A percentile compares a stretch with the other conserved stretches of the same genome.
phyloP scores from a whole-genome alignment of 768 basidiomycete genomes.

The Podaxis sp. region DNA sequence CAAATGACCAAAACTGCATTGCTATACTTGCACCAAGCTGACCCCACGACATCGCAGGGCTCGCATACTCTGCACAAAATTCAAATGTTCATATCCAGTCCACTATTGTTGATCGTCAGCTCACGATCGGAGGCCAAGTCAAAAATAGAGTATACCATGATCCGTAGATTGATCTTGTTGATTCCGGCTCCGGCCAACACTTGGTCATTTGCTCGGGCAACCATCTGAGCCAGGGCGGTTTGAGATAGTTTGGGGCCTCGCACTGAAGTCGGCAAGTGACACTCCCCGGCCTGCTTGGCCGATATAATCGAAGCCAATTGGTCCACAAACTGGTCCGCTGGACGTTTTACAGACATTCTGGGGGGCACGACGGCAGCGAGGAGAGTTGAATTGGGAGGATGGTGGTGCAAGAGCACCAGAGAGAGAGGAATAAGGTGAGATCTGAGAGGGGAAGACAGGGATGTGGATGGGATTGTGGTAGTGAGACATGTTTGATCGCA shows the following conservation, averaged over 20 bases:
- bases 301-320: conserved; percentile 12
- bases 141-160: conserved; percentile 12
- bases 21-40: conserved; percentile 41
- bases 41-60: conserved; percentile 38
- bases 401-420: conserved; percentile 10
- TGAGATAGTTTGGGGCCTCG: background rate
- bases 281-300: conserved; percentile 14
- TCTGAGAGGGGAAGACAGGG: conserved; percentile 16
- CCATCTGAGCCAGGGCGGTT: conserved; percentile 12
- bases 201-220: conserved; percentile 16
- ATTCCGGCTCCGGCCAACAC: conserved; percentile 12
- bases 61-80: conserved; percentile 12
- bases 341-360: conserved; percentile 4
- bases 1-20: background rate
- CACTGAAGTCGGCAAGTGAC: conserved; percentile 13
- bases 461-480: conserved; percentile 15
- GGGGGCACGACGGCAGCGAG: conserved; percentile 12
- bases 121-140: background rate
- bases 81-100: conserved; percentile 17
- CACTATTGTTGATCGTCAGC: conserved; percentile 10
- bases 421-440: conserved; percentile 12
- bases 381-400: conserved; percentile 1
- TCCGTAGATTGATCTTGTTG: conserved; percentile 14
- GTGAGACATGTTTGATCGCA: conserved; percentile 7
- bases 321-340: background rate